Percentiles rank a stretch among this genome's conserved stretches.
Evolutionary conservation across 2,329 filamentous ascomycete species (phyloP).

Genomic region (Trichoderma atroviride): DNA sequence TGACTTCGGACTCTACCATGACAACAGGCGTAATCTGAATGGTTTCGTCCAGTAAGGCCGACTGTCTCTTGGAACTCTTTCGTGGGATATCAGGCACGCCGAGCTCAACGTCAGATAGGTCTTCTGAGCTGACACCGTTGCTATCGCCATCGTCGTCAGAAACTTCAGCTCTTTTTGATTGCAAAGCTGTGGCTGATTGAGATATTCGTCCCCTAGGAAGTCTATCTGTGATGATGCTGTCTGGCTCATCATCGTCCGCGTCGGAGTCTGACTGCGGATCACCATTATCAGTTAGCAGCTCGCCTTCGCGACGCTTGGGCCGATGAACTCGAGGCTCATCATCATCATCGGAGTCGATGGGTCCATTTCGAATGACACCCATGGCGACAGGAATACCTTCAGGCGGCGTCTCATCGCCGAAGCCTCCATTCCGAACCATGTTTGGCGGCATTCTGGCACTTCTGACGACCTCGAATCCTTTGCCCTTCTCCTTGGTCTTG

Average conservation of each 20-base stretch:
- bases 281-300: constrained; percentile 51
- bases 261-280: constrained; percentile 48
- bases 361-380: constrained; percentile 60
- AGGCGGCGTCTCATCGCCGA: constrained; percentile 67
- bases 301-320: constrained; percentile 36
- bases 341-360: constrained; percentile 67
- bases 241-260: constrained; percentile 48
- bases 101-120: constrained; percentile 45
- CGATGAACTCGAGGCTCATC: constrained; percentile 42
- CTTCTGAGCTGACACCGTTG: constrained; percentile 35
- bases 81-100: constrained; percentile 65
- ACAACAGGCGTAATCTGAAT: constrained; percentile 43
- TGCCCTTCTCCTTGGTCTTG: constrained; percentile 91
- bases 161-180: constrained; percentile 5
- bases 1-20: constrained; percentile 32
- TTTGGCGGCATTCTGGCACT: constrained; percentile 84
- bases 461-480: constrained; percentile 95
- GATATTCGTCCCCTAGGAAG: constrained; percentile 29
- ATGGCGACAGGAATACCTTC: constrained; percentile 68
- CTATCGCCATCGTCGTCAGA: background rate
- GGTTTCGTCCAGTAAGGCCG: constrained; percentile 40
- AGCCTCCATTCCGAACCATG: constrained; percentile 53
- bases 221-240: constrained; percentile 40
- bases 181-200: constrained; percentile 24
- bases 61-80: constrained; percentile 70